phyloP scores from a whole-genome alignment of 169 alveolate species.

The Cryptosporidium felis region DNA sequence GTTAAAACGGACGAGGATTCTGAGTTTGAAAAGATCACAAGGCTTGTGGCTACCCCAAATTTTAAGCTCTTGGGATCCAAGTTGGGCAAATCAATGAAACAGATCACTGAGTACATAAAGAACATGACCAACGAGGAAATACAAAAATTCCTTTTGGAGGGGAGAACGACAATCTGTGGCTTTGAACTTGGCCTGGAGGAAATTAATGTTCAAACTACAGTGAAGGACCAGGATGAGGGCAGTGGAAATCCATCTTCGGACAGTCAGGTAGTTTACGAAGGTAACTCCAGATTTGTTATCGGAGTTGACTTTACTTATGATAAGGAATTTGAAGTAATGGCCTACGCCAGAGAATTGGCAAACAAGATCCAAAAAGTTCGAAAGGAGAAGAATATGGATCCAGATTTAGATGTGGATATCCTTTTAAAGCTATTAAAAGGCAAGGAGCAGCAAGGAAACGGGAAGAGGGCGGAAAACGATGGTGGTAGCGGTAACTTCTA shows the following conservation, averaged over 20 bases:
- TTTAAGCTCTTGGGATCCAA: constrained; percentile 86
- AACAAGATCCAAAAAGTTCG: constrained; percentile 83
- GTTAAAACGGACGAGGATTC: constrained; percentile 79
- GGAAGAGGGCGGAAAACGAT: no score
- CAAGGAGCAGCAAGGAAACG: no score
- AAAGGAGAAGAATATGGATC: constrained; percentile 74
- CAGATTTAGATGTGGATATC: constrained; percentile 46
- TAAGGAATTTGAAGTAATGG: constrained; percentile 77
- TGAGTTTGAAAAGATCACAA: constrained; percentile 77
- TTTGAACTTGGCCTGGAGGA: constrained; percentile 82
- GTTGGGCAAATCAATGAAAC: constrained; percentile 84
- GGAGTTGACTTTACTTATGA: constrained; percentile 80
- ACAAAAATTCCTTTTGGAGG: constrained; percentile 71
- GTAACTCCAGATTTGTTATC: constrained; percentile 77
- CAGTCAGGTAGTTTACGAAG: constrained; percentile 76
- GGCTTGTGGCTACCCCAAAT: constrained; percentile 85
- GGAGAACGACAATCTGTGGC: constrained; percentile 76
- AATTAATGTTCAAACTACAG: constrained; percentile 69
- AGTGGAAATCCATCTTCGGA: constrained; percentile 73
- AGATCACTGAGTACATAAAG: constrained; percentile 77
- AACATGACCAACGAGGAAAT: constrained; percentile 76
- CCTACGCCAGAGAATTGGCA: constrained; percentile 81
- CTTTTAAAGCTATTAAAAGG: neutral
- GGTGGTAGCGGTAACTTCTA: neutral
- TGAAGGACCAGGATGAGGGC: constrained; percentile 76